A percentile compares a stretch with the other conserved stretches of the same genome.
Evolutionary conservation across 371 early-diverging fungal species (phyloP).

Genomic region (Parasitella parasitica): DNA sequence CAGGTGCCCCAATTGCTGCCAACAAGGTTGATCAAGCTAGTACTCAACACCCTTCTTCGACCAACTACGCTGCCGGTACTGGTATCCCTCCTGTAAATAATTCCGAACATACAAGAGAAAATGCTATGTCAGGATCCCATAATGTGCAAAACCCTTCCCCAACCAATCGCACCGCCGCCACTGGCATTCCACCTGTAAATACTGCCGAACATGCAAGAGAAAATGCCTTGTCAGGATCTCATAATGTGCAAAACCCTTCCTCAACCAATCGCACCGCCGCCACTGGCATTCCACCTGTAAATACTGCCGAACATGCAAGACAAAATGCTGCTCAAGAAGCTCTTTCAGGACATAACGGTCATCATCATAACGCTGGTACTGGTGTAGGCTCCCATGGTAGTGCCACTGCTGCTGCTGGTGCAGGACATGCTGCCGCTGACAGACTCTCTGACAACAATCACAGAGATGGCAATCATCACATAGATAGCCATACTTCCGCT

Average conservation of each 20-base stretch:
- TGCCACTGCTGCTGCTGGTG: background rate
- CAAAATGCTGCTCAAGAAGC: conserved; percentile 7
- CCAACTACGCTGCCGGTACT: background rate
- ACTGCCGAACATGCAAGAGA: no score
- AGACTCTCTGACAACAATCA: background rate
- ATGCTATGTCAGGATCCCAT: no score
- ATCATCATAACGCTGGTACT: background rate
- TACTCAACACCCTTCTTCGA: conserved; percentile 3
- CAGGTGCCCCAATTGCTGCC: conserved; percentile 12
- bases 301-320: conserved; percentile 10
- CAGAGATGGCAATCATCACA: no score
- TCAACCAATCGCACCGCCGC: conserved; percentile 19
- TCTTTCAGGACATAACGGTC: background rate
- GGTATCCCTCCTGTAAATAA: no score
- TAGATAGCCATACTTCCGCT: no score
- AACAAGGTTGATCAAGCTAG: conserved; percentile 19
- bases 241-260: no score
- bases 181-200: no score
- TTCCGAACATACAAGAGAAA: no score
- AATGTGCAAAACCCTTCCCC: no score
- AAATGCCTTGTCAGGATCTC: no score
- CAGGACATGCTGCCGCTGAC: background rate
- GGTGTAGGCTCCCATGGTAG: background rate
- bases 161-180: no score
- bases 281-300: conserved; percentile 22